Base-by-base conservation (phyloP, 192 early-diverging fungal species). In the Gamsiella multidivaricata region DNA sequence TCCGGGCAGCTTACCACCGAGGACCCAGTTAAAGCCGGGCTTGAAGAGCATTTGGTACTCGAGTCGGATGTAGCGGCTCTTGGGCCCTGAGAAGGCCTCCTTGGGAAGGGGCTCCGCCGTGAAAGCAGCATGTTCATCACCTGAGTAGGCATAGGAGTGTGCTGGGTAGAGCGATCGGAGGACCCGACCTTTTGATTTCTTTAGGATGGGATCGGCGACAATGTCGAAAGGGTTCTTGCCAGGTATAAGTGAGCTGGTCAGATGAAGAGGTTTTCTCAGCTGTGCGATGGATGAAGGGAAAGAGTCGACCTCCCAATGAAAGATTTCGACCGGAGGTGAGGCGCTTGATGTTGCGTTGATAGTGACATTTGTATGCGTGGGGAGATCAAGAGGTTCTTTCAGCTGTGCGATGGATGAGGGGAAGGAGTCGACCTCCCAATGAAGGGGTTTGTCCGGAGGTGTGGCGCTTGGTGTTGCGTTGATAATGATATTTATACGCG, bases 1-100 rank as follows among this genome's bases (percentile, higher is more conserved):
- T 32, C 88, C 88, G 3, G 88, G 88, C 11, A 89, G 63, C 42
- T 89, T 89, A 5, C 88, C 88, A 31, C 88, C 88, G 34, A 80
- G 82, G 36, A 83, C 81, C 69, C 84, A 89, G n/a, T 85, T 61
- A 65, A 89, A 89, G 0, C 75, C 79, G 14, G 62, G 59, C 36
- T 83, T 49, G 57, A 87, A 87, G 23, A 54, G 61, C 26, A 85
- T 70, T 43, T 86, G 66, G 46, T 81, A 89, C 39, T 84, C 79
- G 31, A 89, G 45, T 3, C 72, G 72, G 28, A 75, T 61, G 22
- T 61, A 75, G 17, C 63, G 72, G 46, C 41, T 56, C 9, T 32
- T 37, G 36, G 49, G 20, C 5, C 64, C 63, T 8, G 49, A n/a
- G 33, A 75, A 75, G 33, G 72, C 72, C 9, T 43, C 25, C 10